Percentiles rank a stretch among this genome's conserved stretches.
Conservation (phyloP, 108 stramenopile species). For the Stephanodiscus minutulus region DNA sequence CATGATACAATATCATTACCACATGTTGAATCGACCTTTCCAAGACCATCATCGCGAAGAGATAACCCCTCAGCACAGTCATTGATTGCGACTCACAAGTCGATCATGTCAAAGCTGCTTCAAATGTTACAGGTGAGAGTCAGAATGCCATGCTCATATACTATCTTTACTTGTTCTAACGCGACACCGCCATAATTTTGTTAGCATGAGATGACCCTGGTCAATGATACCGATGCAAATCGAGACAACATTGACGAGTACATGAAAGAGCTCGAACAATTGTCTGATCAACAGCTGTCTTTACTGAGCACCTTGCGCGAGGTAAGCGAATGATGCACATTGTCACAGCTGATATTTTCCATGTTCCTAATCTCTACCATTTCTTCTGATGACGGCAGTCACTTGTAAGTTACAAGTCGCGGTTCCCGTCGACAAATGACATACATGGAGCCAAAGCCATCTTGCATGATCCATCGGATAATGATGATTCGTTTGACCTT, state of each 20-base stretch:
- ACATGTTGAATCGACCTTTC: not conserved
- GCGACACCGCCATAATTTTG: not conserved
- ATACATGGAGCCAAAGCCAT: not conserved
- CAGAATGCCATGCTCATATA: not conserved
- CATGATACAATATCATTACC: conserved; percentile 4
- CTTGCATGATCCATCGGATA: conserved; percentile 4
- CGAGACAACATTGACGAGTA: conserved; percentile 73
- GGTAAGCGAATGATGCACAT: conserved; percentile 14
- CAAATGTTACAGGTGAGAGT: conserved; percentile 60
- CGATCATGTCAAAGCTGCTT: conserved; percentile 65
- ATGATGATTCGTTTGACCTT: conserved; percentile 26
- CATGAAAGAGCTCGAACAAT: conserved; percentile 56
- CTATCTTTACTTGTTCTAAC: not conserved
- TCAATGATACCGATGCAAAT: conserved; percentile 63
- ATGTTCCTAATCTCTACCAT: not conserved
- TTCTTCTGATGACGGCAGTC: conserved; percentile 8
- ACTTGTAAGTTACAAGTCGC: conserved; percentile 15
- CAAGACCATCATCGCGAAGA: conserved; percentile 14
- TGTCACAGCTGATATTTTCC: not conserved
- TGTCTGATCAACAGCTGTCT: conserved; percentile 60
- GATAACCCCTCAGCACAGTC: conserved; percentile 34
- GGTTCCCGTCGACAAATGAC: too few species aligned
- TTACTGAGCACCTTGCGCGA: conserved; percentile 60
- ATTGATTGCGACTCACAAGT: conserved; percentile 60
- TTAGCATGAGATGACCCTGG: conserved; percentile 69